Conservation (phyloP, 495 filamentous ascomycete genomes). For the Xylaria acuta region DNA sequence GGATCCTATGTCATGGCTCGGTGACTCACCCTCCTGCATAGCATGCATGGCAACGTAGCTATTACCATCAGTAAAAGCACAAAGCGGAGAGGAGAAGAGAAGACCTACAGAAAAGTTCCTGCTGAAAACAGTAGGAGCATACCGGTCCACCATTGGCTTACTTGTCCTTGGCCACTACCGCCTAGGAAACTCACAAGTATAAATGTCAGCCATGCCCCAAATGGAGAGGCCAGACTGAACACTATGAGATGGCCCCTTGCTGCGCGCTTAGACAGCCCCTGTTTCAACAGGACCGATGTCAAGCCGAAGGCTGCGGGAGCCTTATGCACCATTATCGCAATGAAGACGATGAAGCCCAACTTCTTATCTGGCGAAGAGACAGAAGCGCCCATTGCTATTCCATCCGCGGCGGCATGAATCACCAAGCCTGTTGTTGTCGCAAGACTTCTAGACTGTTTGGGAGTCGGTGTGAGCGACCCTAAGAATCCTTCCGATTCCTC, state of each 20-base stretch:
- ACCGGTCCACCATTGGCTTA: slow-evolving; percentile 83
- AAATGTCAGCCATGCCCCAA: slow-evolving; percentile 86
- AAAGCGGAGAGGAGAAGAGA: neutral
- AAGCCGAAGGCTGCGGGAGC: slow-evolving; percentile 95
- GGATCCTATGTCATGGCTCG: slow-evolving; percentile 57
- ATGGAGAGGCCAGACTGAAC: slow-evolving; percentile 89
- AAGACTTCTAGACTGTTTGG: slow-evolving; percentile 58
- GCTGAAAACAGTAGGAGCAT: slow-evolving; percentile 90
- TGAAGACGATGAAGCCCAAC: slow-evolving; percentile 86
- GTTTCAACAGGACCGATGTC: slow-evolving; percentile 85
- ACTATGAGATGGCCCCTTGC: slow-evolving; percentile 85
- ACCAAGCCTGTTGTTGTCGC: slow-evolving; percentile 90
- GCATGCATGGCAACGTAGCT: slow-evolving; percentile 99
- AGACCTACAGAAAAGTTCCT: slow-evolving; percentile 89
- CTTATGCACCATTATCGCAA: slow-evolving; percentile 97
- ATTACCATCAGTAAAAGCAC: slow-evolving; percentile 30
- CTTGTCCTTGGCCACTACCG: slow-evolving; percentile 47
- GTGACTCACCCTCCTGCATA: slow-evolving; percentile 80
- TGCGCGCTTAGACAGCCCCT: slow-evolving; percentile 83
- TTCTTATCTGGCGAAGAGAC: slow-evolving; percentile 72
- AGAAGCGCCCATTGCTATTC: slow-evolving; percentile 92
- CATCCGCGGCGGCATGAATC: slow-evolving; percentile 97
- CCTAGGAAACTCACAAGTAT: slow-evolving; percentile 75
- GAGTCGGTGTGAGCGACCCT: slow-evolving; percentile 53
- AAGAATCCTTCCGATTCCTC: slow-evolving; percentile 61